These are phyloP conservation scores for Skeletonema tropicum DNA, from an alignment of 108 stramenopile species.

Conservation along the genomic window DNA sequence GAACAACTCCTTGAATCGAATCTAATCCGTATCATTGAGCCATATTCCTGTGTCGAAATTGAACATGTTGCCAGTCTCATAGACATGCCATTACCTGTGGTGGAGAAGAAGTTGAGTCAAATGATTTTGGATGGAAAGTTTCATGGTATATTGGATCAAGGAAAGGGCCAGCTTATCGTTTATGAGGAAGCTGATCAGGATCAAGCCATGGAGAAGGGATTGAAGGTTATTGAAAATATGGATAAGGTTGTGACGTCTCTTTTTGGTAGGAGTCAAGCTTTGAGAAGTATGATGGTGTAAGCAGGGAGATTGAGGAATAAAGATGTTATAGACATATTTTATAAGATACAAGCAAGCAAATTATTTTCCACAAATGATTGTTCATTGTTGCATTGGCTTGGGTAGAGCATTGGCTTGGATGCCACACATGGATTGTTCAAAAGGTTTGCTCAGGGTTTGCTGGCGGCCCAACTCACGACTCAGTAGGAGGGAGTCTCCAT, in stretches of 20 bases:
- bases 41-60: constrained; percentile 97
- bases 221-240: constrained; percentile 92
- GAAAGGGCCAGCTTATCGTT: constrained; percentile 93
- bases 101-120: constrained; percentile 97
- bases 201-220: constrained; percentile 87
- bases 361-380: neutral
- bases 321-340: neutral
- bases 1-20: constrained; percentile 97
- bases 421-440: no score
- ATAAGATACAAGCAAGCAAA: neutral
- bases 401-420: no score
- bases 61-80: constrained; percentile 93
- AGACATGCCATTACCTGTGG: constrained; percentile 83
- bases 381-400: neutral
- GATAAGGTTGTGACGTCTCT: constrained; percentile 89
- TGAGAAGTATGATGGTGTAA: constrained; percentile 87
- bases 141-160: constrained; percentile 98
- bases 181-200: constrained; percentile 84
- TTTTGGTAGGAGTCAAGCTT: constrained; percentile 76
- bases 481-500: neutral
- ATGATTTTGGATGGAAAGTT: constrained; percentile 99
- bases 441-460: no score
- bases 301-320: neutral
- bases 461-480: no score
- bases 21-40: constrained; percentile 96